Base-by-base conservation (phyloP, 176 grass and related monocot species). In the Aegilops umbellulata region DNA sequence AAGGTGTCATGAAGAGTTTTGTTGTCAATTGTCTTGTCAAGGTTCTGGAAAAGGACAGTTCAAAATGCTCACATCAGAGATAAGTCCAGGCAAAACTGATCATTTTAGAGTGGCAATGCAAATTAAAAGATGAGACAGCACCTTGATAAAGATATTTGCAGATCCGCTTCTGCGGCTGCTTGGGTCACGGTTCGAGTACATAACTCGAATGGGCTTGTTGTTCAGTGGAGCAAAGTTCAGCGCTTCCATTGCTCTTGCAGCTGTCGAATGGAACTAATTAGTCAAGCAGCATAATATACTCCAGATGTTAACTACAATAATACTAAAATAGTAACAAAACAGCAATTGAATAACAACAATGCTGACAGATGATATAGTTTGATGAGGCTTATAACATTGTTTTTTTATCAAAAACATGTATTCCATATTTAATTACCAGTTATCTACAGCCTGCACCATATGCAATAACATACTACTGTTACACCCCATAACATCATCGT, bases 81-180 rank as follows among this genome's bases (percentile, higher is more conserved):
- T 16, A 58, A 69, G 17, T 65, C 42, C 30, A 53, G 32, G 66
- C 10, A 22, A 5, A 25, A 51, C 2, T 65, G 2, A 55, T 65
- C 39, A 25, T 49, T 46, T 60, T 58, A 83, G 39, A 15, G 41
- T 60, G 8, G 42, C 66, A 80, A 86, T 79, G 55, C 23, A 51
- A 70, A 81, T 85, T 22, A 55, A 42, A 25, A 69, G 47, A 81
- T 49, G 29, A 58, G 6, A 51, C n/a, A 35, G 44, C 84, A 95
- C 93, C 93, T 95, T 95, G 70, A 95, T 95, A 86, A 93, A 95
- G 73, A 95, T 95, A 70, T 95, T 95, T 47, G 88, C 93, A 83
- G 91, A 88, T 62, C 93, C 88, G 74, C 93, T 95, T 71, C 88
- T 92, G 27, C 93, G 93, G 53, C 89, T 86, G 80, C 90, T 93